Percentiles rank a stretch among this genome's conserved stretches.
Conservation (phyloP, 2,329 filamentous ascomycete genomes). For the Rachicladosporium sp. region DNA sequence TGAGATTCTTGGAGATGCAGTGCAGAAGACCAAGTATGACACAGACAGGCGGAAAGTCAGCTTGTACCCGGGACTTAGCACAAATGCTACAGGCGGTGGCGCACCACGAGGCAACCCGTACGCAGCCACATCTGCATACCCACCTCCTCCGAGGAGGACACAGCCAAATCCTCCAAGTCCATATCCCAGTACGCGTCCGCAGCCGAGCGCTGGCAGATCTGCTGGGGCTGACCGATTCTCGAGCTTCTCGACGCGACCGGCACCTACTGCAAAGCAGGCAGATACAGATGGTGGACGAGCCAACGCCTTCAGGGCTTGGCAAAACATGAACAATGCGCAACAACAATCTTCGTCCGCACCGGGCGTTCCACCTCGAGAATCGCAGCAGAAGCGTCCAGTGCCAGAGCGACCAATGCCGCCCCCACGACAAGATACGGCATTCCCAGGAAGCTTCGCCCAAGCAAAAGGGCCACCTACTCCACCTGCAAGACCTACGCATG, state of each 20-base stretch:
- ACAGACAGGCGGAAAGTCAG: constrained; percentile 44
- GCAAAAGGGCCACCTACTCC: constrained; percentile 19
- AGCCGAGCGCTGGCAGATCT: constrained; percentile 11
- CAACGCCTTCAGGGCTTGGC: constrained; percentile 37
- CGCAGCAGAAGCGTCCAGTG: constrained; percentile 2
- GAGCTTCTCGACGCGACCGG: constrained; percentile 25
- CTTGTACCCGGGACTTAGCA: constrained; percentile 16
- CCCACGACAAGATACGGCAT: constrained; percentile 23
- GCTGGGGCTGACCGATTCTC: constrained; percentile 34
- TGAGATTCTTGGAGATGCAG: constrained; percentile 56
- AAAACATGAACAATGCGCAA: constrained; percentile 34
- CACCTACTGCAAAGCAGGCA: constrained; percentile 18
- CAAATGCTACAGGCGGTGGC: constrained; percentile 10
- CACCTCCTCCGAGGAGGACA: constrained; percentile 32
- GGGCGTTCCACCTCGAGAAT: too few species aligned
- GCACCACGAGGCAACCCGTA: constrained; percentile 27
- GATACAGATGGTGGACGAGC: constrained; percentile 29
- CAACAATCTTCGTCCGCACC: constrained; percentile 4
- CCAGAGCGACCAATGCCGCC: constrained; percentile 14
- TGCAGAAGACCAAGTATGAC: constrained; percentile 50
- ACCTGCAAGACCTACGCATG: constrained; percentile 5
- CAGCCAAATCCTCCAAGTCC: constrained; percentile 16
- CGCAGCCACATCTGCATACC: constrained; percentile 26
- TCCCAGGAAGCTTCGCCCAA: constrained; percentile 25
- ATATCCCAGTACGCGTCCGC: constrained; percentile 18